These are phyloP conservation scores for Ajuga chamaepitys DNA, from an alignment of 257 asterid species.

Conservation along the genomic window DNA sequence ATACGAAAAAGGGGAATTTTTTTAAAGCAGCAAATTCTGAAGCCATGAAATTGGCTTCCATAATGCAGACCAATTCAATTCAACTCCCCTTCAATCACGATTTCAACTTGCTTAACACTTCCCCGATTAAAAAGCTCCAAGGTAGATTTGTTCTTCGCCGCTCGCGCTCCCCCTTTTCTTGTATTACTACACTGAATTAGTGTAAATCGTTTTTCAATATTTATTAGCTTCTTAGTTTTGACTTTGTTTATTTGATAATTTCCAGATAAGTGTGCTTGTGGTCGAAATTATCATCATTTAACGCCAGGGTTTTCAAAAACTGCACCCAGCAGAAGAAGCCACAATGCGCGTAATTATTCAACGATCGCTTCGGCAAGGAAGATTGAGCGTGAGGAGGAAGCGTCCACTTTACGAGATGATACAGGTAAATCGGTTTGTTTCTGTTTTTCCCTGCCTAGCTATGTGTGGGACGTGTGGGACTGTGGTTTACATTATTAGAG, in stretches of 20 bases:
- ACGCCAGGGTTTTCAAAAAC: background rate
- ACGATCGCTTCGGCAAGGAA: constrained; percentile 42
- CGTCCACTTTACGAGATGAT: constrained; percentile 40
- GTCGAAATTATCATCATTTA: constrained; percentile 12
- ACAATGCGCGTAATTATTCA: constrained; percentile 11
- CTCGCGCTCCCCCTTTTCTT: constrained; percentile 29
- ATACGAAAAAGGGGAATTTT: no score
- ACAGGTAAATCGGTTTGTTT: constrained; percentile 9
- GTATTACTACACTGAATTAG: constrained; percentile 14
- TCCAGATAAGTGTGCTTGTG: constrained; percentile 36
- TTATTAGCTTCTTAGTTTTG: background rate
- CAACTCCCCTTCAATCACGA: constrained; percentile 26
- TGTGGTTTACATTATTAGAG: no score
- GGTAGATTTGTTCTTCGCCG: constrained; percentile 32
- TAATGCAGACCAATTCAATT: constrained; percentile 26
- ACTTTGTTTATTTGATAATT: background rate
- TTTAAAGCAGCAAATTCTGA: background rate
- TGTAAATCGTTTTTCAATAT: background rate
- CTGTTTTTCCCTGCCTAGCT: no score
- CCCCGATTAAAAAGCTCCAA: constrained; percentile 31
- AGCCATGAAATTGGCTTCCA: constrained; percentile 55
- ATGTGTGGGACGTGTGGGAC: no score
- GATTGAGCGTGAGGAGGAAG: constrained; percentile 51
- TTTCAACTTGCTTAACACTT: constrained; percentile 27
- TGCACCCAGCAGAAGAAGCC: constrained; percentile 9